phyloP scores from a whole-genome alignment of 768 basidiomycete genomes.

The Mycena olivaceomarginata region DNA sequence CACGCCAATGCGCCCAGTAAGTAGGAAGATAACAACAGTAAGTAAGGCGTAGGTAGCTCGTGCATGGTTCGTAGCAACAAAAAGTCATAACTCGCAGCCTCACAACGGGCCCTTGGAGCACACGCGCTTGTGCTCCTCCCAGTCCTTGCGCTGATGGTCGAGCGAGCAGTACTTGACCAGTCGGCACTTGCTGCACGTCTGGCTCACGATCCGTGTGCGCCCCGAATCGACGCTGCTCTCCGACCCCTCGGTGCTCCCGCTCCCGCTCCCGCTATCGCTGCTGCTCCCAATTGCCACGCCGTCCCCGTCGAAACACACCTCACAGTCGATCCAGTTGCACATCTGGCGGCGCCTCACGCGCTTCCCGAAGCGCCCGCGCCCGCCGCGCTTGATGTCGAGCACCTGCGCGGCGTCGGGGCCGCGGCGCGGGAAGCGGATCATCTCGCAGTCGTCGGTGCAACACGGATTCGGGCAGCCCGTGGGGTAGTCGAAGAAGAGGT shows the following conservation, averaged over 20 bases:
- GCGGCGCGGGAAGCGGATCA: conserved; percentile 85
- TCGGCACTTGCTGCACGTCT: conserved; percentile 86
- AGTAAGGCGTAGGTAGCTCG: not conserved
- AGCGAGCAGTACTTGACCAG: conserved; percentile 87
- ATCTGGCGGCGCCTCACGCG: conserved; percentile 75
- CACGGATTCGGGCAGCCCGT: conserved; percentile 88
- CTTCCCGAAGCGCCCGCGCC: conserved; percentile 67
- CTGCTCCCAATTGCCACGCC: conserved; percentile 42
- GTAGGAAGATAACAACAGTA: conserved; percentile 31
- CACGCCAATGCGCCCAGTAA: conserved; percentile 15
- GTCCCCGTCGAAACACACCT: conserved; percentile 74
- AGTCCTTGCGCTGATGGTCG: conserved; percentile 85
- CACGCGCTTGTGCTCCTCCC: conserved; percentile 86
- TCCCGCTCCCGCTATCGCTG: conserved; percentile 53
- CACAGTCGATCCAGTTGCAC: conserved; percentile 91
- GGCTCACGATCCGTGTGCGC: conserved; percentile 62
- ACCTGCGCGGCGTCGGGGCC: conserved; percentile 78
- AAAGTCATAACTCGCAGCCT: not conserved
- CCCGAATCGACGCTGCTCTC: conserved; percentile 63
- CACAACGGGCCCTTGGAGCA: conserved; percentile 59
- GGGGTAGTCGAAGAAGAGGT: conserved; percentile 86
- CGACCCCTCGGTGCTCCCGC: conserved; percentile 64
- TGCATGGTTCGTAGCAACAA: conserved; percentile 3
- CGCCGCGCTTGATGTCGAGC: conserved; percentile 77
- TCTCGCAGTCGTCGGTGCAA: conserved; percentile 89